Base-by-base conservation (phyloP, 2,329 filamentous ascomycete species). In the Corynespora cassiicola region DNA sequence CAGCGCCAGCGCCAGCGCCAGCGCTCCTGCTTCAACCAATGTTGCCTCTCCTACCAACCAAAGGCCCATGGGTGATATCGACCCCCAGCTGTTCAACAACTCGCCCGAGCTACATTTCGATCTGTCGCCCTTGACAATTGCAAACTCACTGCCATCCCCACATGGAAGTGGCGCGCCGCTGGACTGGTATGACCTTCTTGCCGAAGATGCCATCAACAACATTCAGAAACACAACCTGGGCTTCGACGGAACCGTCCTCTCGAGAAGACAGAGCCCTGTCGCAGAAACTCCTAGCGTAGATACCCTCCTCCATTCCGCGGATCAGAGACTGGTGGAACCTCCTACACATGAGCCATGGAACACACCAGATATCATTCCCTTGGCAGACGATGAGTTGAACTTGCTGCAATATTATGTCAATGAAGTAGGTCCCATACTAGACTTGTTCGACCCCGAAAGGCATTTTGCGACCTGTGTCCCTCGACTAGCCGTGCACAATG, bases 151-250 rank as follows among this genome's bases (percentile, higher is more conserved):
- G 6, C 68, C 66, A 9, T 66, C 66, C n/a, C 61, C 67, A 10
- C n/a, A n/a, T n/a, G n/a, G n/a, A n/a, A 69, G 73, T 28, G 64
- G 69, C 10, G 74, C 73, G n/a, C 73, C 74, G 5, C 53, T 75
- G 32, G 69, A 72, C 45, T 77, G 74, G 71, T 76, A 76, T 45
- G 74, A 75, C 31, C 54, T 77, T 5, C 61, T 75, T 37, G 73
- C 72, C 26, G 69, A 70, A 30, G 72, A 75, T 48, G 71, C 71
- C 5, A 61, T 66, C 22, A 64, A 64, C 35, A 65, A 63, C 31
- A 64, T 65, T 31, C 53, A 60, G 23, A 65, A 61, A 30, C 60
- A 64, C 34, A 65, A 66, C 15, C 42, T 65, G 15, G 63, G 68
- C 11, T 56, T 65, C 11, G 54, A 63, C 17, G 41, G 54, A 21